Percentiles rank a stretch among this genome's conserved stretches.
phyloP scores from a whole-genome alignment of 1,139 yeast genomes.

The Hyphopichia khmerensis region DNA sequence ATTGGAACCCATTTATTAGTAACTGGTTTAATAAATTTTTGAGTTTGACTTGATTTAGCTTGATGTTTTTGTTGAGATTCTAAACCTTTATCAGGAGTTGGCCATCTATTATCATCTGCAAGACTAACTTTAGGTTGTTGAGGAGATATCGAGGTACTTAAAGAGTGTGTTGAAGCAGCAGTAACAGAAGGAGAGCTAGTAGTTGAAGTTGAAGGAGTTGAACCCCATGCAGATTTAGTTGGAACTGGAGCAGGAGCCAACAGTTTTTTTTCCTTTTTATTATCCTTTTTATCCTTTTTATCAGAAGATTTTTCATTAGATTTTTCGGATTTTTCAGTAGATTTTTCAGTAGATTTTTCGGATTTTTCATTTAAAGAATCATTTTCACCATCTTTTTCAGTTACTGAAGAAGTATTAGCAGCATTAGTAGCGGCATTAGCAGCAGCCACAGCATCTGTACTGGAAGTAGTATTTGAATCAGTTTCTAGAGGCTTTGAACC shows the following conservation, averaged over 20 bases:
- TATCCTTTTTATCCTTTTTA: background rate
- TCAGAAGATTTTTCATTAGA: background rate
- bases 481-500: background rate
- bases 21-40: slow-evolving; percentile 55
- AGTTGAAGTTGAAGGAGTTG: slow-evolving; percentile 21
- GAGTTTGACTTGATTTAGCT: slow-evolving; percentile 32
- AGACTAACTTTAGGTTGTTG: slow-evolving; percentile 1
- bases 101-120: slow-evolving; percentile 57
- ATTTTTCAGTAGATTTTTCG: background rate
- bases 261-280: slow-evolving; percentile 33
- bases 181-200: background rate
- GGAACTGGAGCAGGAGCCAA: slow-evolving; percentile 83
- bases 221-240: slow-evolving; percentile 68
- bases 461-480: background rate
- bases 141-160: background rate
- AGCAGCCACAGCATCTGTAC: too few relatives aligned
- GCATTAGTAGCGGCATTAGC: background rate
- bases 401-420: background rate
- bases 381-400: background rate
- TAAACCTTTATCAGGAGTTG: slow-evolving; percentile 47
- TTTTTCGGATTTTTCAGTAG: background rate
- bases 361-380: background rate
- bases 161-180: background rate
- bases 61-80: slow-evolving; percentile 10
- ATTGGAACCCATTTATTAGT: slow-evolving; percentile 91